Conservation (phyloP, 148 eudicot genomes). For the Rhododendron ovatum region DNA sequence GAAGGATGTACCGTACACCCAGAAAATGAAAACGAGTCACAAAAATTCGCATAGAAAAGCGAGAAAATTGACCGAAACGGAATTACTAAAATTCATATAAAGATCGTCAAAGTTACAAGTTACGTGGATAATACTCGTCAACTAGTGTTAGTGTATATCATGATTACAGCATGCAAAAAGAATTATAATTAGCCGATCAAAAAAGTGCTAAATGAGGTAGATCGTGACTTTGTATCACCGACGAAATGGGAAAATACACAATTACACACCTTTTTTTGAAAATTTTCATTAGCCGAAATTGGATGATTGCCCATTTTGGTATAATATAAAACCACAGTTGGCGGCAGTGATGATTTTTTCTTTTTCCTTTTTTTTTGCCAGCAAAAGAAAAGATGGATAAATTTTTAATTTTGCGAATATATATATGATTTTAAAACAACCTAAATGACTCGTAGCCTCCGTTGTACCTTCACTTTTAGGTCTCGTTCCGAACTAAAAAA, state of each 20-base stretch:
- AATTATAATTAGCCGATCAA: neutral
- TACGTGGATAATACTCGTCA: neutral
- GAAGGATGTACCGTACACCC: too few species aligned
- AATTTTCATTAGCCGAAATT: neutral
- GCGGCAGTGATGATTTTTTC: too few species aligned
- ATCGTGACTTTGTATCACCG: neutral
- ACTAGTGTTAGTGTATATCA: neutral
- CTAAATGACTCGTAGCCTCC: too few species aligned
- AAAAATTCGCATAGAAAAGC: neutral
- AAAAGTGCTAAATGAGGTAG: neutral
- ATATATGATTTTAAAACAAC: too few species aligned
- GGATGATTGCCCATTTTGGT: neutral
- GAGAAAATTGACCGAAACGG: neutral
- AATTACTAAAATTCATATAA: neutral
- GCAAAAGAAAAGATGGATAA: too few species aligned
- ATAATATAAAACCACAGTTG: too few species aligned
- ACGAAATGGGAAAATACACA: neutral
- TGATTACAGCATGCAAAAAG: neutral
- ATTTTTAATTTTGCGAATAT: too few species aligned
- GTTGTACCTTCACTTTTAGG: too few species aligned
- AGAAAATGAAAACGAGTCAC: too few species aligned
- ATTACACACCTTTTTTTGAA: neutral
- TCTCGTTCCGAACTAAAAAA: neutral
- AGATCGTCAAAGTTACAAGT: neutral
- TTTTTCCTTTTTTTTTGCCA: too few species aligned